Conservation (phyloP, 768 basidiomycete species). For the Mycena vitilis region DNA sequence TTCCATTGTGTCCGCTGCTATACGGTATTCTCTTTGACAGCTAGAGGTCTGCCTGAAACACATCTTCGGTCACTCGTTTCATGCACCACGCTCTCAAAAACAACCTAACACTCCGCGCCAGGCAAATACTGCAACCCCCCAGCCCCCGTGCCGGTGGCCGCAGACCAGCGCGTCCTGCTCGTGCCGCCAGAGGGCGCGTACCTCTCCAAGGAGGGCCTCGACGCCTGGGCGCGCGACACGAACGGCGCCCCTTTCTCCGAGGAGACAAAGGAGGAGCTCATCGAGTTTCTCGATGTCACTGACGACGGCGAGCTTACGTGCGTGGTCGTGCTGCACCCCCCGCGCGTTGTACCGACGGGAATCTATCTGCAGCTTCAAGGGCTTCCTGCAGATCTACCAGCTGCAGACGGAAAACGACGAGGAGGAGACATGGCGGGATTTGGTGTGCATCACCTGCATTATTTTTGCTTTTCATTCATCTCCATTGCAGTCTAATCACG, state of each 20-base stretch:
- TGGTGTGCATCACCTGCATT: slow-evolving; percentile 56
- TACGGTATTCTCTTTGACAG: slow-evolving; percentile 46
- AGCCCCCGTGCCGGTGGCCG: slow-evolving; percentile 35
- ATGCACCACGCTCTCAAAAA: background rate
- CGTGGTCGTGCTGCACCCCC: slow-evolving; percentile 41
- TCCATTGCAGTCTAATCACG: slow-evolving; percentile 70
- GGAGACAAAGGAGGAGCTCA: slow-evolving; percentile 82
- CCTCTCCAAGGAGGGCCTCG: slow-evolving; percentile 70
- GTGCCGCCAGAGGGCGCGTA: slow-evolving; percentile 67
- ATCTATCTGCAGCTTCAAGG: slow-evolving; percentile 66
- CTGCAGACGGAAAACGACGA: slow-evolving; percentile 89
- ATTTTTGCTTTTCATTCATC: slow-evolving; percentile 10
- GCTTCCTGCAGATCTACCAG: slow-evolving; percentile 86
- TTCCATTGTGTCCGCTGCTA: background rate
- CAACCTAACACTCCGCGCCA: background rate
- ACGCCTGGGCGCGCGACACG: slow-evolving; percentile 82
- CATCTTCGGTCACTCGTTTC: slow-evolving; percentile 77
- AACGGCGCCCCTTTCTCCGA: slow-evolving; percentile 85
- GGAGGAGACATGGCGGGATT: slow-evolving; percentile 86
- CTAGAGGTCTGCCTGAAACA: slow-evolving; percentile 77
- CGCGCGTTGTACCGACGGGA: slow-evolving; percentile 5
- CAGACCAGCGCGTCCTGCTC: slow-evolving; percentile 49
- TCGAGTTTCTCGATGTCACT: slow-evolving; percentile 80
- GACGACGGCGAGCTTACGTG: slow-evolving; percentile 81
- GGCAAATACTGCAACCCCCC: slow-evolving; percentile 61